Base-by-base conservation (phyloP, 352 stramenopile species). In the Achlya hypogyna region DNA sequence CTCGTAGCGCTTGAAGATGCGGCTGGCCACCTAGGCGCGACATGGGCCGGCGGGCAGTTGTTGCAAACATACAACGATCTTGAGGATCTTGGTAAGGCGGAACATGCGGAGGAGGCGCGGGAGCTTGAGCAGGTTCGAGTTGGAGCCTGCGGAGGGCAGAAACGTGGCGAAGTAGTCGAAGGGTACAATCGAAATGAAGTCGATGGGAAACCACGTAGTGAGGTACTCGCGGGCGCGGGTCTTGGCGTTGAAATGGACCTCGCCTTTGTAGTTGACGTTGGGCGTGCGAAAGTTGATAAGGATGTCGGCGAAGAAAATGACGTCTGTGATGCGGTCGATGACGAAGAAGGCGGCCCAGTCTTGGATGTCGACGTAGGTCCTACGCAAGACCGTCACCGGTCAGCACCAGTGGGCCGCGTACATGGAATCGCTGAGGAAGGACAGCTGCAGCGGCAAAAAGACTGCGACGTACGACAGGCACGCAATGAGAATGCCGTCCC, bases 51-150 rank as follows among this genome's bases (percentile, higher is more conserved):
- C 25, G 52, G 2, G 12, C 38, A 45, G 1, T n/a, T 23, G 4
- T 6, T 20, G n/a, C 10, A 47, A 45, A 22, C 54, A 20, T 64
- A 64, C 54, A 22, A 64, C 54, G 23, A 64, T 38, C 47, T 64
- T 64, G 54, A 64, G 54, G 18, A 64, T 64, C 22, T 64, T 64
- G 1, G 54, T 64, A 4, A 64, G 35, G 35, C 54, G 54, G 16
- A 64, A 64, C 54, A 64, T 64, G 54, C 54, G 54, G 4, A 64
- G 38, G 54, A 64, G 54, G 18, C 54, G 54, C 18, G 54, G 54
- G 5, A 64, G 40, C 12, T 38, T 35, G 18, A 20, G 45, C 12
- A 64, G 40, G 40, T 64, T 35, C 35, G 54, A 51, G 38, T 45
- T 45, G 38, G 12, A 10, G 38, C 38, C 38, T 10, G 12, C 38